phyloP scores from a whole-genome alignment of 2,329 filamentous ascomycete species.

The Curvularia spicifera region DNA sequence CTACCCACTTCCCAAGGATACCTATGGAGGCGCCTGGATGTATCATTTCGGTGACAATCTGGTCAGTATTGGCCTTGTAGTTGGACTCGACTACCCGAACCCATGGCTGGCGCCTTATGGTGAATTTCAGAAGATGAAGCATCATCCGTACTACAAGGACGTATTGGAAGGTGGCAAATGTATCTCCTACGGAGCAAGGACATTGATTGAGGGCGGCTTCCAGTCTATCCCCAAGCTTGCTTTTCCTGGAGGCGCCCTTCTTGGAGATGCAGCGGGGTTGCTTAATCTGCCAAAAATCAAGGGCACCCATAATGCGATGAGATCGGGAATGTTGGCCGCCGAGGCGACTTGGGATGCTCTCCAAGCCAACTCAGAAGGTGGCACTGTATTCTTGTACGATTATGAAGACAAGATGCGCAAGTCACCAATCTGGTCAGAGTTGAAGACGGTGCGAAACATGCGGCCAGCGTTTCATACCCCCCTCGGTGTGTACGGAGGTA shows the following conservation, averaged over 20 bases:
- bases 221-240: constrained; percentile 97
- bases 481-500: constrained; percentile 85
- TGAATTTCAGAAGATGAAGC: constrained; percentile 98
- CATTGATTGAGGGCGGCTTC: constrained; percentile 92
- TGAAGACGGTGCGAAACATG: constrained; percentile 96
- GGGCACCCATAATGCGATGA: constrained; percentile 97
- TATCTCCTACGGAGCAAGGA: constrained; percentile 92
- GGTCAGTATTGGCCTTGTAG: constrained; percentile 88
- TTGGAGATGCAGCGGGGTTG: constrained; percentile 95
- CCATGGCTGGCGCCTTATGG: constrained; percentile 95
- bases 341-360: constrained; percentile 87
- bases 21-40: constrained; percentile 98
- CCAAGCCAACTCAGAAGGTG: constrained; percentile 59
- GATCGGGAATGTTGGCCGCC: constrained; percentile 93
- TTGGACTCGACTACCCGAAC: constrained; percentile 93
- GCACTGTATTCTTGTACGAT: constrained; percentile 87
- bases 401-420: constrained; percentile 89
- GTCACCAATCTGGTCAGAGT: constrained; percentile 90
- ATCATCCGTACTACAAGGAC: constrained; percentile 86
- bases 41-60: constrained; percentile 99
- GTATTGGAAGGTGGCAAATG: constrained; percentile 96
- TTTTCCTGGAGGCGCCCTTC: constrained; percentile 93
- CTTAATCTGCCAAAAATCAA: constrained; percentile 99
- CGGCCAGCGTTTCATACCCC: constrained; percentile 90
- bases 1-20: constrained; percentile 84